Evolutionary conservation across 2,329 filamentous ascomycete species (phyloP), one percentile per base, ranked within the genome.

Genomic region (Exophiala calicioides): DNA sequence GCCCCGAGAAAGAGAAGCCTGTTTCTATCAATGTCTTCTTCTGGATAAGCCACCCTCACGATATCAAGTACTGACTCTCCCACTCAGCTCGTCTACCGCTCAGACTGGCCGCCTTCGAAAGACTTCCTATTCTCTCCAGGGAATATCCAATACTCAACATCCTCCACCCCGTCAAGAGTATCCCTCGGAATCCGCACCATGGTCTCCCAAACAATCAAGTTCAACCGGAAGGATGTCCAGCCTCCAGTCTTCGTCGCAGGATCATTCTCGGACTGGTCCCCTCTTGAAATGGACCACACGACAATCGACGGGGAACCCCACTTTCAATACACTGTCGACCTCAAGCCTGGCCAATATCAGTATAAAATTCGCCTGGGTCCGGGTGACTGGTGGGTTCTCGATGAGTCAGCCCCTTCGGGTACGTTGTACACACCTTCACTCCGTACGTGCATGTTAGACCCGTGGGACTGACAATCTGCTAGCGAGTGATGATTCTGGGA

Each of bases 341-440:
- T 78, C 5, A 70, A 79, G 13, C 70, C 77, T 16, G 78, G 77
- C 16, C 76, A 80, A 47, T 80, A 88, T 55, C 81, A 86, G 59
- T 90, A 89, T 75, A 90, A 88, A 66, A 85, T 90, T 57, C 78
- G 84, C 21, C 70, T 86, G 26, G 85, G 84, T 7, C 64, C 74
- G 15, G 80, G 79, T 36, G 78, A 86, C 54, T 86, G 82, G 80
- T 88, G 85, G 85, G 72, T 82, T 18, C 65, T 87, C 34, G 80
- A 89, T 57, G 81, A 87, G 47, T 71, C 70, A 33, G 72, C 75
- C 43, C 77, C 80, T 10, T 81, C 74, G 44, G 74, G 84, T 86
- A 71, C 55, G 74, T 51, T 13, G 27, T 16, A 9, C 35, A 38
- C 21, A 15, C 19, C 20, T 45, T 10, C 21, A 4, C 15, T 7